Conservation (phyloP, 2,329 filamentous ascomycete genomes). For the Bipolaris gigantea region DNA sequence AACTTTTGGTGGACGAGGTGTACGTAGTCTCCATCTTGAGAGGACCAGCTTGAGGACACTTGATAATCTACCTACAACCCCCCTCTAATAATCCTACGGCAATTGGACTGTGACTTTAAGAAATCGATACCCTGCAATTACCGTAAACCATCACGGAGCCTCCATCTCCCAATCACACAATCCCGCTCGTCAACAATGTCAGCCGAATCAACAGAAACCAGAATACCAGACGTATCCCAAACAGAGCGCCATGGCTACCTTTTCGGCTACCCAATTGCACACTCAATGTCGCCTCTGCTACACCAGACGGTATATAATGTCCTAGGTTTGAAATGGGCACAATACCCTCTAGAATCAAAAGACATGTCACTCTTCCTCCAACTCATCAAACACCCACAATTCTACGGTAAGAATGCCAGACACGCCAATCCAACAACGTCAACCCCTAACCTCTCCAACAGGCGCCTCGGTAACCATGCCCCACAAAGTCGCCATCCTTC, state of each 20-base stretch:
- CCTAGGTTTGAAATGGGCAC: slow-evolving; percentile 56
- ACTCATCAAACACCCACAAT: slow-evolving; percentile 60
- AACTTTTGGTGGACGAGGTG: background rate
- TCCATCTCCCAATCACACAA: background rate
- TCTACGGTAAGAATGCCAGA: slow-evolving; percentile 60
- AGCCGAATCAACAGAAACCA: slow-evolving; percentile 4
- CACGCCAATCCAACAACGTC: background rate
- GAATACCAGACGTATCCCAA: slow-evolving; percentile 17
- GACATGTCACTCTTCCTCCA: slow-evolving; percentile 50
- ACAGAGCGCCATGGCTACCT: slow-evolving; percentile 56
- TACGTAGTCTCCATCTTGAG: background rate
- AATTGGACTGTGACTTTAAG: background rate
- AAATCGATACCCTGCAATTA: background rate
- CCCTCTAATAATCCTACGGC: background rate
- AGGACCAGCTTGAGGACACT: background rate
- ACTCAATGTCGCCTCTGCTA: slow-evolving; percentile 59
- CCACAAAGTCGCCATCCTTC: slow-evolving; percentile 76
- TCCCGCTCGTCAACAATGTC: background rate
- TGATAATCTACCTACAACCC: background rate
- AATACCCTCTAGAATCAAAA: slow-evolving; percentile 52
- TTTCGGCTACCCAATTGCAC: slow-evolving; percentile 60
- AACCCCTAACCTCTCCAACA: slow-evolving; percentile 21
- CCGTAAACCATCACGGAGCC: background rate
- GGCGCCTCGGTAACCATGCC: slow-evolving; percentile 81
- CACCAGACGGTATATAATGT: slow-evolving; percentile 58